Base-by-base conservation (phyloP, 495 filamentous ascomycete species). In the Neurospora sp. region DNA sequence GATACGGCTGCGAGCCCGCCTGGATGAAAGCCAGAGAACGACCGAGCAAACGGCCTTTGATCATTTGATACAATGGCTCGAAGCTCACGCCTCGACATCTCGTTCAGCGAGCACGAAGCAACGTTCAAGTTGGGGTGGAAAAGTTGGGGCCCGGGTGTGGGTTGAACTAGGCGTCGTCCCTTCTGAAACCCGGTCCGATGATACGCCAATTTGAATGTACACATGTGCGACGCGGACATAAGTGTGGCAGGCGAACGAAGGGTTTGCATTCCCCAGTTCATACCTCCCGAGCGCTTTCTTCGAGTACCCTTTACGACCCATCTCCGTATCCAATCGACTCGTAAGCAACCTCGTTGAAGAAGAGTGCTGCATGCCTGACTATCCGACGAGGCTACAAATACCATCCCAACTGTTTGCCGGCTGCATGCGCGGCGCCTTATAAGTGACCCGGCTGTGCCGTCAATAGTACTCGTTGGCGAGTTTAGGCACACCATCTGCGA, bases 141-240 rank as follows among this genome's bases (percentile, higher is more conserved):
- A 45, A 45, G 19, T 10, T 21, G 45, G 45, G 21, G n/a, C 4
- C 9, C 5, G n/a, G 45, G 73, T 69, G 71, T 74, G 72, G 9
- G 39, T 24, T 39, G 38, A 74, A 59, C 72, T 39, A 31, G 39
- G 69, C 40, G 21, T 36, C n/a, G 70, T 66, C 28, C 38, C 40
- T 54, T 38, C 34, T 74, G 73, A 74, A 72, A 74, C 73, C 36
- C 45, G 48, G 31, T 39, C 45, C 48, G 48, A 59, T 5, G 48
- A 31, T 59, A 17, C 48, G 48, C 48, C 54, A 62, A 24, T 17
- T 15, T 62, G 54, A 31, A 31, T 62, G 24, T 15, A 31, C 24
- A 62, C 54, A 31, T 62, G 54, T 62, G 54, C 54, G 11, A 62
- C 54, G 28, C 28, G 54, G 54, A 31, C 24, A 17, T 31, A 62